Conservation (phyloP, 805 yeast species). For the Schwanniomyces yamadae region DNA sequence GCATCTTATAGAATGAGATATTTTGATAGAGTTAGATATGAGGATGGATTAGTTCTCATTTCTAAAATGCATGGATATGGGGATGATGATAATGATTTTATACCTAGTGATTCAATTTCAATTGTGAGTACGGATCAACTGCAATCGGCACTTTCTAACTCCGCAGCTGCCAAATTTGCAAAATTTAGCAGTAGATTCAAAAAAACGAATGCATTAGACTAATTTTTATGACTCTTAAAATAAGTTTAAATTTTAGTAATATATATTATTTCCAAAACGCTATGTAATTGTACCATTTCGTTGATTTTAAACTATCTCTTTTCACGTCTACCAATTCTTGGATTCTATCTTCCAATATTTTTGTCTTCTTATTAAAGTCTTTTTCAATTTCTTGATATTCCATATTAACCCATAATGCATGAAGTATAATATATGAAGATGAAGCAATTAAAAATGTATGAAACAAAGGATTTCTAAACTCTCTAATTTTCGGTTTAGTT, state of each 20-base stretch:
- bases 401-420: constrained; percentile 30
- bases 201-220: constrained; percentile 9
- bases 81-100: constrained; percentile 14
- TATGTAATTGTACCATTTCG: constrained; percentile 14
- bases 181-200: constrained; percentile 29
- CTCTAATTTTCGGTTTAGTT: constrained; percentile 31
- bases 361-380: constrained; percentile 16
- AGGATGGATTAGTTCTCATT: constrained; percentile 62
- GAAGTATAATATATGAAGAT: constrained; percentile 35
- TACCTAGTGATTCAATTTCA: constrained; percentile 9
- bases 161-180: constrained; percentile 32
- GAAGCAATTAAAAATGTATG: constrained; percentile 41
- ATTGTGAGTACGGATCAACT: constrained; percentile 12
- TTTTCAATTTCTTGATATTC: constrained; percentile 27
- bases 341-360: constrained; percentile 21
- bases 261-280: constrained; percentile 14
- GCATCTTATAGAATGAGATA: constrained; percentile 44
- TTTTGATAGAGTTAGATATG: constrained; percentile 72
- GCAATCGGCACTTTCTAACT: constrained; percentile 22
- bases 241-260: not conserved
- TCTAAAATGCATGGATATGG: constrained; percentile 45
- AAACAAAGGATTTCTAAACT: constrained; percentile 37
- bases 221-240: not conserved
- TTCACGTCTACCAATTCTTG: constrained; percentile 30
- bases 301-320: constrained; percentile 17